Conservation (phyloP, 1,139 yeast genomes). For the Lodderomyces beijingensis region DNA sequence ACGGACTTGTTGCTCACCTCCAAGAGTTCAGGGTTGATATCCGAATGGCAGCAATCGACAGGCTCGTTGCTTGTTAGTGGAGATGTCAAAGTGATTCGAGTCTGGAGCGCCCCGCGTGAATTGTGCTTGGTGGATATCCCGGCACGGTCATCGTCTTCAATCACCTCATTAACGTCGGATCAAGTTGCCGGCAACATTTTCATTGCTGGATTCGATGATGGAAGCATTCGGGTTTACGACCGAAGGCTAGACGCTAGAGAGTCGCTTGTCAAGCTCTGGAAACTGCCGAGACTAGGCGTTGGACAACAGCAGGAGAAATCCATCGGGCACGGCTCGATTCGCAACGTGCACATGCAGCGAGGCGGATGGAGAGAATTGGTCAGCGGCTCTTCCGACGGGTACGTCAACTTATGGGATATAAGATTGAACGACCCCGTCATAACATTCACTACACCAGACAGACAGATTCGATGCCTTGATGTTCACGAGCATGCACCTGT, state of each 20-base stretch:
- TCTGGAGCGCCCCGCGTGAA: constrained; percentile 98
- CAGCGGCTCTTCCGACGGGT: constrained; percentile 80
- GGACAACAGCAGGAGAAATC: constrained; percentile 7
- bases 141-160: constrained; percentile 84
- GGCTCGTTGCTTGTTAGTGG: constrained; percentile 93
- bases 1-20: constrained; percentile 80
- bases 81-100: constrained; percentile 83
- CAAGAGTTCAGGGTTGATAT: constrained; percentile 75
- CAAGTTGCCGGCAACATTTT: constrained; percentile 93
- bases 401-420: constrained; percentile 87
- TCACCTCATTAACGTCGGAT: constrained; percentile 86
- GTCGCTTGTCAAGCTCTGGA: constrained; percentile 84
- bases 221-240: constrained; percentile 85
- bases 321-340: constrained; percentile 48
- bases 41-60: constrained; percentile 96
- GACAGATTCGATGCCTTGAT: constrained; percentile 68
- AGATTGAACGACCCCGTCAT: constrained; percentile 68
- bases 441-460: constrained; percentile 54
- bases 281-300: constrained; percentile 22
- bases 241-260: constrained; percentile 81
- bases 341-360: constrained; percentile 90
- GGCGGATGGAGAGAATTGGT: constrained; percentile 92
- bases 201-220: constrained; percentile 92
- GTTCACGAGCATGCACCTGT: constrained; percentile 97
- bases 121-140: constrained; percentile 83